Percentiles rank a stretch among this genome's conserved stretches.
Evolutionary conservation across 148 eudicot species (phyloP).

Genomic region (Bassia scoparia): DNA sequence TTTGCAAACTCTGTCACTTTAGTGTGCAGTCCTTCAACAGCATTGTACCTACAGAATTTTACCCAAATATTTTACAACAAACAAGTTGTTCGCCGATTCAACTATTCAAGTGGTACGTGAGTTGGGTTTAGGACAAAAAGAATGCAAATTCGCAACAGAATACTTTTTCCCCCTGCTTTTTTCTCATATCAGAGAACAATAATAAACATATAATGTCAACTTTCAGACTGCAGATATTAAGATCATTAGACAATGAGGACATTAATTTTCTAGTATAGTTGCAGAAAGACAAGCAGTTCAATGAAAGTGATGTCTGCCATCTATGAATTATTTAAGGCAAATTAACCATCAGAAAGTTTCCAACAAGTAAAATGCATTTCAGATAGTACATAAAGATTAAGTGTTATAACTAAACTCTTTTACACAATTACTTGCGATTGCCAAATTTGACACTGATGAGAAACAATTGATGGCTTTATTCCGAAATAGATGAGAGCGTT

Average conservation of each 20-base stretch:
- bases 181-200: neutral
- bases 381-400: neutral
- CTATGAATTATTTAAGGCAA: neutral
- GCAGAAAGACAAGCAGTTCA: neutral
- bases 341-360: neutral
- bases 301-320: neutral
- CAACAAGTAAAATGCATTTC: neutral
- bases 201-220: neutral
- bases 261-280: neutral
- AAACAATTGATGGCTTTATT: neutral
- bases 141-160: neutral
- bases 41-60: slow-evolving; percentile 65
- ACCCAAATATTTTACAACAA: neutral
- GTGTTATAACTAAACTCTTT: neutral
- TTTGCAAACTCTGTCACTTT: slow-evolving; percentile 84
- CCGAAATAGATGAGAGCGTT: neutral
- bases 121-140: neutral
- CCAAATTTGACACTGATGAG: neutral
- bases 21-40: slow-evolving; percentile 89
- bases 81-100: no score
- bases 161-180: neutral
- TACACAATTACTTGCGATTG: neutral
- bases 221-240: neutral
- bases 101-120: no score
- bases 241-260: neutral